Percentiles rank a stretch among this genome's conserved stretches.
These are phyloP conservation scores for Lepidium africanum DNA, from an alignment of 345 rosid genomes.

Conservation along the genomic window DNA sequence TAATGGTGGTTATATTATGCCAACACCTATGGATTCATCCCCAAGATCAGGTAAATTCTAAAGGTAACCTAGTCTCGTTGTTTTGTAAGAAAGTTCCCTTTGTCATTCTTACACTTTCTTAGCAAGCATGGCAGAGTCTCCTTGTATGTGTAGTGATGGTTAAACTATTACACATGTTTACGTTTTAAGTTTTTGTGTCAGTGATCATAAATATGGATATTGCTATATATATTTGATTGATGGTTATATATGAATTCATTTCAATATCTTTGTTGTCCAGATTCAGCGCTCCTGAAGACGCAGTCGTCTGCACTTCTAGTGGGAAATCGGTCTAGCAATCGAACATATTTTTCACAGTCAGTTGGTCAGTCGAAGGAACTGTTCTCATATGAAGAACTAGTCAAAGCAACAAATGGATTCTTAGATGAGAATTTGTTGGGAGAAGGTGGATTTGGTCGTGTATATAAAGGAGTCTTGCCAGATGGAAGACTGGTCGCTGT, in stretches of 20 bases:
- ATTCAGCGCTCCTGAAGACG: constrained; percentile 39
- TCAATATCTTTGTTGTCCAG: constrained; percentile 34
- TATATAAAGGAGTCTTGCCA: constrained; percentile 70
- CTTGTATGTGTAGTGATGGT: neutral
- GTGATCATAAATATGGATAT: neutral
- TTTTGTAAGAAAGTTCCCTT: neutral
- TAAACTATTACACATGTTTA: neutral
- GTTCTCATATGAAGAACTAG: constrained; percentile 69
- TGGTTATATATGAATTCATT: neutral
- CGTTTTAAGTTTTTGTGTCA: neutral
- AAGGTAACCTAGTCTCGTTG: neutral
- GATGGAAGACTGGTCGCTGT: constrained; percentile 89
- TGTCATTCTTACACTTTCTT: neutral
- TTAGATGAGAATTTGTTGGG: constrained; percentile 74
- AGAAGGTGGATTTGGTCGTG: constrained; percentile 93
- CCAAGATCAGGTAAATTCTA: constrained; percentile 54
- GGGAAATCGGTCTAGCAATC: constrained; percentile 59
- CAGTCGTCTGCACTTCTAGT: constrained; percentile 61
- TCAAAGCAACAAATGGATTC: constrained; percentile 68
- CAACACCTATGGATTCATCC: constrained; percentile 54
- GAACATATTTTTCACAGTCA: constrained; percentile 35
- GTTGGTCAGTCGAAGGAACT: constrained; percentile 70
- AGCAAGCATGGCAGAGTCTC: neutral
- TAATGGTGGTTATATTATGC: constrained; percentile 56
- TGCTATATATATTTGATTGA: neutral